Base-by-base conservation (phyloP, 768 basidiomycete species). In the Dendrothele bispora region DNA sequence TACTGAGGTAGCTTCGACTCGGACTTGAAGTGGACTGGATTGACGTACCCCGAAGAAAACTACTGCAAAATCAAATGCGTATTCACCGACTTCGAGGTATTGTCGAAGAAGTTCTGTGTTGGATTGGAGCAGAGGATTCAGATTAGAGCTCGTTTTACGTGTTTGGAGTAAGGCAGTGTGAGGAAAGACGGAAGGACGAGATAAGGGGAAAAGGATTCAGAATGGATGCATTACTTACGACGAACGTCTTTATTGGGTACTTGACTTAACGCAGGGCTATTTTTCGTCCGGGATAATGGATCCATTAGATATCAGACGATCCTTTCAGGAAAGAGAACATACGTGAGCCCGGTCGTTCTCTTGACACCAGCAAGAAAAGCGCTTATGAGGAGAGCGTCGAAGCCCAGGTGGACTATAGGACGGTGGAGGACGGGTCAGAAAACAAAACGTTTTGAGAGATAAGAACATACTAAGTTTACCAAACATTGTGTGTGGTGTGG, bases 191-290 rank as follows among this genome's bases (percentile, higher is more conserved):
- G 24, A 17, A 42, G 36, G 1, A 30, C n/a, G n/a, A 20, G 7
- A 10, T 17, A 14, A 17, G 22, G n/a, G 41, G 39, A 7, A 26
- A 17, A 38, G 34, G 24, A 30, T 29, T 22, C 24, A 38, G 10
- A 30, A 32, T 45, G 27, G 25, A 8, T 28, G 28, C 34, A 20
- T 18, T 25, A 78, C 90, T 68, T 64, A 93, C 91, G 84, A 36
- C 91, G 84, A 25, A 93, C 59, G 57, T 95, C 91, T 64, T 94
- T 95, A 77, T 93, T 93, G 3, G 88, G 86, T 1, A 95, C 84
- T 56, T 80, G 79, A 4, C 79, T 69, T 8, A 95, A 66, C 14
- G 84, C 84, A 32, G 88, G 91, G 8, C 91, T 93, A 22, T 35
- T 50, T 21, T 35, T 18, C 20, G 29, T 34, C 18, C 15, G 48